Base-by-base conservation (phyloP, 495 filamentous ascomycete genomes). In the Aspergillus mulundensis region DNA sequence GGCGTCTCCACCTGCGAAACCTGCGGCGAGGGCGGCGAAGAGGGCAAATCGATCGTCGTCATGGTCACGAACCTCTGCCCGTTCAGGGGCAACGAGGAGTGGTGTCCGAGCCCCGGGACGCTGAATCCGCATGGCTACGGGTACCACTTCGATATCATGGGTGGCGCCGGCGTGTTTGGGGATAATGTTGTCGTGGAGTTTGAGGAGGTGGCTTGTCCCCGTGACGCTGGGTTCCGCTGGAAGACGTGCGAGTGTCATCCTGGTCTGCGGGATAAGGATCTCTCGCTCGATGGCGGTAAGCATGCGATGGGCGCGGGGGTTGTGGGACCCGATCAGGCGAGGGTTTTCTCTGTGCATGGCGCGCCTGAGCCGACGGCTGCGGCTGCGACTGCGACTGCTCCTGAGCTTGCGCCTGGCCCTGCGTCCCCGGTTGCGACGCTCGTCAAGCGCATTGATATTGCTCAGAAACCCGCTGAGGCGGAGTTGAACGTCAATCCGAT, bases 81-180 rank as follows among this genome's bases (percentile, higher is more conserved):
- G 32, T 57, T 42, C 39, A n/a, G 6, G 7, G 18, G 38, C 1
- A 57, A 57, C 40, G 54, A 57, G 54, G 16, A 45, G 18, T 57
- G 54, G 54, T 57, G 54, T 25, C 46, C 54, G 11, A 40, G 23
- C n/a, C 34, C 39, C 10, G 54, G 54, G 7, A 21, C 44, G 45
- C 7, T 50, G 1, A 57, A 57, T n/a, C 36, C 46, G 7, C 15
- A 50, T 7, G 54, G 54, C 12, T 57, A 50, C 21, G 18, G 5
- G 14, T 57, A 57, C n/a, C 54, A 57, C 14, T 57, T 57, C 21
- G 54, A 57, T 12, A 57, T 57, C 39, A 50, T 57, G 54, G 54
- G 34, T 12, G 54, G 46, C 24, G 20, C 12, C 10, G 38, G 28
- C 14, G 48, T 34, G 1, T 44, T 57, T 11, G 54, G 54, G 1